Evolutionary conservation across 148 eudicot genomes (phyloP).

Genomic region (Amaranthus cruentus): DNA sequence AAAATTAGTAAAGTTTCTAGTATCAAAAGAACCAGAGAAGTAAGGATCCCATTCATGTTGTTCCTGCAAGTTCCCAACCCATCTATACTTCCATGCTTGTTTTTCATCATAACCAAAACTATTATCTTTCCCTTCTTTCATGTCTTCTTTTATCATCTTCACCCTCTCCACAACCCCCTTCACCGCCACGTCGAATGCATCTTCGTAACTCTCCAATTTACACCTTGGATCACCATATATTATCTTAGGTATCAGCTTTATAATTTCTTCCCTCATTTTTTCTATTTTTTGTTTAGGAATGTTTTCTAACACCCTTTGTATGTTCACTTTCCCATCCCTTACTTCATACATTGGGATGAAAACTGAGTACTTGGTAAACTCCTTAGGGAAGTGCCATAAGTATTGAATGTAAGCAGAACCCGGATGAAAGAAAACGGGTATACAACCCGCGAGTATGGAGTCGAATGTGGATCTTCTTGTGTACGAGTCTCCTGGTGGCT

Average conservation of each 20-base stretch:
- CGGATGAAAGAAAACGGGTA: conserved; percentile 76
- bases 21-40: conserved; percentile 40
- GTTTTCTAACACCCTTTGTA: conserved; percentile 39
- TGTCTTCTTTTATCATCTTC: conserved; percentile 30
- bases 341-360: conserved; percentile 53
- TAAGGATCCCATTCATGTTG: conserved; percentile 49
- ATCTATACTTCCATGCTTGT: conserved; percentile 43
- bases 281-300: conserved; percentile 34
- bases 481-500: conserved; percentile 72
- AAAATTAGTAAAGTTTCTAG: conserved; percentile 34
- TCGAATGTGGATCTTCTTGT: conserved; percentile 74
- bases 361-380: conserved; percentile 52
- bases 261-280: conserved; percentile 52
- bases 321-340: conserved; percentile 35
- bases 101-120: conserved; percentile 44
- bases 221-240: conserved; percentile 54
- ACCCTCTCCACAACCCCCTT: conserved; percentile 42
- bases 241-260: conserved; percentile 51
- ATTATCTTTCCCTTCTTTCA: conserved; percentile 30
- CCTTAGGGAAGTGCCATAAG: conserved; percentile 58
- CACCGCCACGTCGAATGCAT: conserved; percentile 68
- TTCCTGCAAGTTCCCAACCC: conserved; percentile 35
- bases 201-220: conserved; percentile 37
- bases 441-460: conserved; percentile 74
- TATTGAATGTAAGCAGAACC: conserved; percentile 62